A percentile compares a stretch with the other conserved stretches of the same genome.
Evolutionary conservation across 805 yeast species (phyloP).

Genomic region (Millerago galiae): DNA sequence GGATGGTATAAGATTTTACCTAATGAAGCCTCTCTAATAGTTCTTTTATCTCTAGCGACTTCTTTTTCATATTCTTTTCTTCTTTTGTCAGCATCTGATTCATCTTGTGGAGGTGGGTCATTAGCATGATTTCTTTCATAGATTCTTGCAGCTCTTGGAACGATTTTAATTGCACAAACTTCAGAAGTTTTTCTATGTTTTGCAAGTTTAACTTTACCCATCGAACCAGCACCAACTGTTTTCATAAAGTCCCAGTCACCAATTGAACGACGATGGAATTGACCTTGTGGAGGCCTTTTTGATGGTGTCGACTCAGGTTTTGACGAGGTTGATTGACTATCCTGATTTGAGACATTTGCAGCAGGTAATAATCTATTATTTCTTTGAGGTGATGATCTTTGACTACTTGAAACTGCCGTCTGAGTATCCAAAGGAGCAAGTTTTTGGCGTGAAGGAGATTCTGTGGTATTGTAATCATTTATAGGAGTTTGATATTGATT

Average conservation of each 20-base stretch:
- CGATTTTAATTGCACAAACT: conserved; percentile 87
- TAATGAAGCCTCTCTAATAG: conserved; percentile 91
- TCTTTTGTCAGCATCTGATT: conserved; percentile 50
- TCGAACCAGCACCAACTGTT: conserved; percentile 96
- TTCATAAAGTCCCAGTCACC: conserved; percentile 97
- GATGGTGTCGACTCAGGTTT: conserved; percentile 7
- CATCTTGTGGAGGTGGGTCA: conserved; percentile 58
- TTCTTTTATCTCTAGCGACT: conserved; percentile 83
- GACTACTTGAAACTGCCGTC: conserved; percentile 19
- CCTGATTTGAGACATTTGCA: conserved; percentile 4
- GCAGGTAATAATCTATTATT: conserved; percentile 5
- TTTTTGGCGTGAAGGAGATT: conserved; percentile 6
- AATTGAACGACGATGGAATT: conserved; percentile 76
- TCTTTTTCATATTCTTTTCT: conserved; percentile 75
- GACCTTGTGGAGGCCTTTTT: conserved; percentile 23
- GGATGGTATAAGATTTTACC: conserved; percentile 90
- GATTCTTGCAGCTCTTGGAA: conserved; percentile 79
- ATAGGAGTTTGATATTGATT: conserved; percentile 2
- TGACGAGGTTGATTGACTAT: background rate
- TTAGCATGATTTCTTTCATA: conserved; percentile 66
- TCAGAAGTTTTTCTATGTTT: conserved; percentile 75
- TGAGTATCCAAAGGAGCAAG: conserved; percentile 12
- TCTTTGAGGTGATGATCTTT: conserved; percentile 7
- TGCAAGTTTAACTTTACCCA: conserved; percentile 98
- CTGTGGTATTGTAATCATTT: background rate